phyloP scores from a whole-genome alignment of 2,329 filamentous ascomycete genomes.

The Pyricularia pennisetigena region DNA sequence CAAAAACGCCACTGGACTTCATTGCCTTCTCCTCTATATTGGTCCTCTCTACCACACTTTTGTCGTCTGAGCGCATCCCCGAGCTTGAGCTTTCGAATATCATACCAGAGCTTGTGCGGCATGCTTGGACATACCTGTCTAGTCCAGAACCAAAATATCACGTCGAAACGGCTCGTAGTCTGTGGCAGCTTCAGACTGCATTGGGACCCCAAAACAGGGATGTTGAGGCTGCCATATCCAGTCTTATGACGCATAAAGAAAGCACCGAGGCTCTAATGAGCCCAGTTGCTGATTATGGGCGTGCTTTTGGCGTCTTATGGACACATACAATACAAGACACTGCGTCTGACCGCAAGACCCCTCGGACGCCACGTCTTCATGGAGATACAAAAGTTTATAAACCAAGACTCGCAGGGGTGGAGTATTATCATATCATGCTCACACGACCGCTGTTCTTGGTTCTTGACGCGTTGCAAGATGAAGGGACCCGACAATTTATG shows the following conservation, averaged over 20 bases:
- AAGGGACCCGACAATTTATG: slow-evolving; percentile 64
- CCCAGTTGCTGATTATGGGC: slow-evolving; percentile 48
- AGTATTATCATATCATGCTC: slow-evolving; percentile 63
- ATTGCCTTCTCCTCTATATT: slow-evolving; percentile 47
- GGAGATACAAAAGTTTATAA: slow-evolving; percentile 6
- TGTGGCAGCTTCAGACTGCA: slow-evolving; percentile 76
- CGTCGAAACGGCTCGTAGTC: slow-evolving; percentile 76
- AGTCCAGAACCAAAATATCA: slow-evolving; percentile 85
- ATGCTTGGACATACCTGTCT: slow-evolving; percentile 73
- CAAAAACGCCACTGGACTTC: slow-evolving; percentile 33
- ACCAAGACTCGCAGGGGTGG: slow-evolving; percentile 41
- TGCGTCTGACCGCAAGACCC: slow-evolving; percentile 38
- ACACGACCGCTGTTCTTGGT: slow-evolving; percentile 73
- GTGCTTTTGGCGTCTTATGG: slow-evolving; percentile 70
- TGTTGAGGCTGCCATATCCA: slow-evolving; percentile 69
- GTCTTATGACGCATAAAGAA: slow-evolving; percentile 52
- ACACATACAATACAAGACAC: slow-evolving; percentile 63
- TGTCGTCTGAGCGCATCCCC: slow-evolving; percentile 41
- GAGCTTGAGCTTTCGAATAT: slow-evolving; percentile 47
- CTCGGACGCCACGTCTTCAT: slow-evolving; percentile 31
- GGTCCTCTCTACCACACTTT: slow-evolving; percentile 47
- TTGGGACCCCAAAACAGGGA: slow-evolving; percentile 59
- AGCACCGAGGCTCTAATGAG: slow-evolving; percentile 34
- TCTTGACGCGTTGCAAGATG: slow-evolving; percentile 66
- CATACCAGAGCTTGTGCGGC: slow-evolving; percentile 56